Conservation (phyloP, 495 filamentous ascomycete species). For the Apodospora peruviana region DNA sequence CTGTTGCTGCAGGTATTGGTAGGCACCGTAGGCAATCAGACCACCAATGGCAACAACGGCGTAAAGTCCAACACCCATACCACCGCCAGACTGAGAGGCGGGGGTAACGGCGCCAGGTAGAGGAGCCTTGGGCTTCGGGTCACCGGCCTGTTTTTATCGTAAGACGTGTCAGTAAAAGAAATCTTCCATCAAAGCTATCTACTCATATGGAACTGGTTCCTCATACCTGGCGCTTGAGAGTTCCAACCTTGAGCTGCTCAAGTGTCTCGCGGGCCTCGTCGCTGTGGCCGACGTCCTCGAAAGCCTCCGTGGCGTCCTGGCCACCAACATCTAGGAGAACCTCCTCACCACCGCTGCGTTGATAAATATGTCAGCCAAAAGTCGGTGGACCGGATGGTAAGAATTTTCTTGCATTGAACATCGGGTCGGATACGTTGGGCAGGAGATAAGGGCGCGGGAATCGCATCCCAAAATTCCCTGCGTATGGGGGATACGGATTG, state of each 20-base stretch:
- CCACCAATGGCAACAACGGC: constrained; percentile 74
- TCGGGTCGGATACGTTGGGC: too few species aligned
- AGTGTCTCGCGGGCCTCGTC: constrained; percentile 97
- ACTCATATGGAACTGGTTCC: too few species aligned
- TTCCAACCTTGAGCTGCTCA: constrained; percentile 69
- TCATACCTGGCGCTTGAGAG: constrained; percentile 78
- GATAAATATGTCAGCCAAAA: constrained; percentile 10
- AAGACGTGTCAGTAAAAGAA: constrained; percentile 3
- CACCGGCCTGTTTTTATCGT: constrained; percentile 59
- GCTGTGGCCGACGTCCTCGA: constrained; percentile 99
- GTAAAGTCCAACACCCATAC: constrained; percentile 77
- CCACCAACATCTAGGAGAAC: constrained; percentile 93
- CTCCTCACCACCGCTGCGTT: constrained; percentile 87
- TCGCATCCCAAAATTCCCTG: too few species aligned
- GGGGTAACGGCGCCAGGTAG: constrained; percentile 38
- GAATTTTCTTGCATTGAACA: too few species aligned
- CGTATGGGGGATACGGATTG: too few species aligned
- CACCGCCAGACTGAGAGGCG: constrained; percentile 44
- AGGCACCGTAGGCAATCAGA: constrained; percentile 71
- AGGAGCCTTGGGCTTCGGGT: constrained; percentile 65
- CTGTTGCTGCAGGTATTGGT: constrained; percentile 75
- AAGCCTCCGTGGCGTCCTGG: constrained; percentile 95
- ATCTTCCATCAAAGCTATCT: too few species aligned
- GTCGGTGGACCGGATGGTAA: background rate
- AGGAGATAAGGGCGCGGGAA: too few species aligned